Percentiles rank a stretch among this genome's conserved stretches.
phyloP scores from a whole-genome alignment of 495 filamentous ascomycete species.

The Neurospora sublineolata region DNA sequence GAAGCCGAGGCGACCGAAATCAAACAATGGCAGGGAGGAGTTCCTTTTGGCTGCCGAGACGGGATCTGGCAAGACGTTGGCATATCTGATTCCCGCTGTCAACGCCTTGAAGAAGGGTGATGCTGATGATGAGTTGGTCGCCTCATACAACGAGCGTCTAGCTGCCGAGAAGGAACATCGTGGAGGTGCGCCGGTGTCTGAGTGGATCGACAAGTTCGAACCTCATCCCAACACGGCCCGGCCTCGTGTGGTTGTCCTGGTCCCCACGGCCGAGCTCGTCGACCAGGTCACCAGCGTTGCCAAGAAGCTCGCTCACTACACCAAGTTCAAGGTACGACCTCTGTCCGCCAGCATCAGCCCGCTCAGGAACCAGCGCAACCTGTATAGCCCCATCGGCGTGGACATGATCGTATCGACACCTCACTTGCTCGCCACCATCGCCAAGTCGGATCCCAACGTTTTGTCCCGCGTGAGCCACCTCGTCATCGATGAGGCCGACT shows the following conservation, averaged over 20 bases:
- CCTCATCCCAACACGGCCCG: slow-evolving; percentile 62
- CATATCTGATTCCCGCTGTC: slow-evolving; percentile 73
- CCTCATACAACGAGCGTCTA: slow-evolving; percentile 38
- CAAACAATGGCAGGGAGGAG: slow-evolving; percentile 42
- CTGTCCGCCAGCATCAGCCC: slow-evolving; percentile 67
- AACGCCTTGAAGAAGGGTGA: slow-evolving; percentile 77
- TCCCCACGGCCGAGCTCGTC: slow-evolving; percentile 94
- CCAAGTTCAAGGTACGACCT: slow-evolving; percentile 68
- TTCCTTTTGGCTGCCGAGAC: slow-evolving; percentile 92
- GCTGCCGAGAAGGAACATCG: slow-evolving; percentile 35
- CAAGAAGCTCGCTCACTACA: slow-evolving; percentile 68
- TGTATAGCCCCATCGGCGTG: slow-evolving; percentile 71
- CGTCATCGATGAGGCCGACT: slow-evolving; percentile 89
- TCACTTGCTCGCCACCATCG: slow-evolving; percentile 75
- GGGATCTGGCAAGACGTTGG: slow-evolving; percentile 90
- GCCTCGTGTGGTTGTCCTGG: slow-evolving; percentile 72
- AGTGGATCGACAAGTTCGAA: slow-evolving; percentile 38
- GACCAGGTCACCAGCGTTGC: slow-evolving; percentile 67
- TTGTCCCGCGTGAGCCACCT: slow-evolving; percentile 79
- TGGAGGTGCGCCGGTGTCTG: slow-evolving; percentile 36
- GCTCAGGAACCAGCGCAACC: slow-evolving; percentile 70
- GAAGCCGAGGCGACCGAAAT: neutral
- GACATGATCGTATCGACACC: slow-evolving; percentile 84
- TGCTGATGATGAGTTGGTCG: slow-evolving; percentile 43
- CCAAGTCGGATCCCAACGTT: slow-evolving; percentile 75